Conservation (phyloP, 148 eudicot species). For the Diospyros lotus region DNA sequence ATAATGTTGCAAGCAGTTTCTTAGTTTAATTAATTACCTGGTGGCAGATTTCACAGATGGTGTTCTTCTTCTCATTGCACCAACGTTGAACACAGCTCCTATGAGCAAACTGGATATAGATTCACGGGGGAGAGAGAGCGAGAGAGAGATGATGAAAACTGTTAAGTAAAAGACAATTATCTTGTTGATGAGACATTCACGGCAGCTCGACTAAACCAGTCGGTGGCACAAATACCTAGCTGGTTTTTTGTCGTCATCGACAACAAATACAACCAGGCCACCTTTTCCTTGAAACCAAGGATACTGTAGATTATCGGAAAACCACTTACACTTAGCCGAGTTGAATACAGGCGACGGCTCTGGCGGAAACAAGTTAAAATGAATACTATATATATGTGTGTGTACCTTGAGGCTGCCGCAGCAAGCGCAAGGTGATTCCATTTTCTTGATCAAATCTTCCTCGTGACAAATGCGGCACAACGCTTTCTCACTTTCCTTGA, state of each 20-base stretch:
- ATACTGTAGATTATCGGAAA: too few species aligned
- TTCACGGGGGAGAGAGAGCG: background rate
- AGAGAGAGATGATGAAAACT: background rate
- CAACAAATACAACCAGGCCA: background rate
- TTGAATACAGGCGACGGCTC: background rate
- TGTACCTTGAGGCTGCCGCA: slow-evolving; percentile 13
- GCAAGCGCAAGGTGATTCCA: slow-evolving; percentile 14
- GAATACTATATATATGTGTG: background rate
- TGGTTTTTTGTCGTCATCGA: too few species aligned
- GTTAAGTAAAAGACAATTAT: background rate
- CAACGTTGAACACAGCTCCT: slow-evolving; percentile 1
- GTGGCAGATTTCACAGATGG: slow-evolving; percentile 10
- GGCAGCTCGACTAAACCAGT: too few species aligned
- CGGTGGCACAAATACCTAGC: too few species aligned
- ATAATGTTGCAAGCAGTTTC: background rate
- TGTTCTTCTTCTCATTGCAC: slow-evolving; percentile 10
- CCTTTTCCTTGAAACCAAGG: background rate
- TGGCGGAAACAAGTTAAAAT: background rate
- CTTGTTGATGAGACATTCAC: background rate
- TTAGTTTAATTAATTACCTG: background rate
- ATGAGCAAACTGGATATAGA: background rate
- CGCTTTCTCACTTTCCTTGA: background rate
- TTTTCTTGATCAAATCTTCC: slow-evolving; percentile 4
- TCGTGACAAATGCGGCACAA: slow-evolving; percentile 15
- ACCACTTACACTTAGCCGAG: too few species aligned